Evolutionary conservation across 768 basidiomycete species (phyloP).

Genomic region (Macrolepiota dolichaula): DNA sequence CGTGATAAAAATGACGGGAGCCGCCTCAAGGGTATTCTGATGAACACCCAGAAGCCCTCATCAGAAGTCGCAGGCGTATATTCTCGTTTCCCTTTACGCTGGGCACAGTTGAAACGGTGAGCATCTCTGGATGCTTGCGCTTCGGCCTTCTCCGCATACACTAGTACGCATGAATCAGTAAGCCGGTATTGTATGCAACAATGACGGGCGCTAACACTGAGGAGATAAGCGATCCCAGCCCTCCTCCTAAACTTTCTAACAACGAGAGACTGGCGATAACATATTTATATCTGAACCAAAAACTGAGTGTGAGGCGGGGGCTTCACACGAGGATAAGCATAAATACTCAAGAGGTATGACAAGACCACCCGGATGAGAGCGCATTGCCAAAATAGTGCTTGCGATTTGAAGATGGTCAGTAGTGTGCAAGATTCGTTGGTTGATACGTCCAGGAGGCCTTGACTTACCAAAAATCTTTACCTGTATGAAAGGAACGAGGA

Average conservation of each 20-base stretch:
- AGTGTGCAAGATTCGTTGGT: background rate
- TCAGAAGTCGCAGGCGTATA: background rate
- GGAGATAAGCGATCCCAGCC: slow-evolving; percentile 65
- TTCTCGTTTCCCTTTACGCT: slow-evolving; percentile 41
- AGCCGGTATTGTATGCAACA: background rate
- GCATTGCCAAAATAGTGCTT: background rate
- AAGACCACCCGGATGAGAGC: background rate
- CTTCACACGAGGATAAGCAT: background rate
- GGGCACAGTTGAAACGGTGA: slow-evolving; percentile 64
- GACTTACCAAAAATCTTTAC: too few species aligned
- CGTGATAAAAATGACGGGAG: slow-evolving; percentile 42
- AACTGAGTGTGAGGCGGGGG: background rate
- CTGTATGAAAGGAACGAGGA: too few species aligned
- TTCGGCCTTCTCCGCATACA: slow-evolving; percentile 68
- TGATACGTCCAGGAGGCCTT: background rate
- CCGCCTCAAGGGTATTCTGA: slow-evolving; percentile 56
- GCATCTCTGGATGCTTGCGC: slow-evolving; percentile 49
- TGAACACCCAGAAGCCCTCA: slow-evolving; percentile 48
- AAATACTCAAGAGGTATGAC: background rate
- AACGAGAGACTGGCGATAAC: slow-evolving; percentile 45
- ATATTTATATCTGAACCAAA: slow-evolving; percentile 28
- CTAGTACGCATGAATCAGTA: slow-evolving; percentile 25
- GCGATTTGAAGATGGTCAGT: background rate
- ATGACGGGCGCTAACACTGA: slow-evolving; percentile 44
- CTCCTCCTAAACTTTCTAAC: slow-evolving; percentile 42